Percentiles rank a stretch among this genome's conserved stretches.
These are phyloP conservation scores for Passiflora organensis DNA, from an alignment of 345 rosid genomes.

Conservation along the genomic window DNA sequence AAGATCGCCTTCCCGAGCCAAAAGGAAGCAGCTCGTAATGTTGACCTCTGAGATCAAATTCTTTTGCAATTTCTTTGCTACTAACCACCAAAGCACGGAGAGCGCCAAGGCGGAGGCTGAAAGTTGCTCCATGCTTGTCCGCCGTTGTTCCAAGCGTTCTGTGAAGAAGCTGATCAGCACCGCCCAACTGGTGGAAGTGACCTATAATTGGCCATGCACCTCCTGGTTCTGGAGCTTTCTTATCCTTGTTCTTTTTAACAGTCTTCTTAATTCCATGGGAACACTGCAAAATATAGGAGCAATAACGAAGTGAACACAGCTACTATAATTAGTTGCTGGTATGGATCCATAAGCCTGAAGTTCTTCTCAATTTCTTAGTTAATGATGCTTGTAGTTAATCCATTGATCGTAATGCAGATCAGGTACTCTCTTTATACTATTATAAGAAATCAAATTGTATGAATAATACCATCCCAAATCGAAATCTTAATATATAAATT, in stretches of 20 bases:
- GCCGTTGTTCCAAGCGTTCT: constrained; percentile 2
- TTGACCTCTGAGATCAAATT: constrained; percentile 17
- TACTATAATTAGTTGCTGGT: background rate
- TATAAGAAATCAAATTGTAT: background rate
- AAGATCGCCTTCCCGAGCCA: constrained; percentile 15
- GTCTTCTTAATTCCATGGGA: background rate
- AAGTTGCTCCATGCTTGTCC: constrained; percentile 12
- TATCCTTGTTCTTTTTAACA: background rate
- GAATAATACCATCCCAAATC: background rate
- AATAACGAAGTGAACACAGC: background rate
- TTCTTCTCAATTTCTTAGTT: background rate
- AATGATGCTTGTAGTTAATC: too few relatives aligned
- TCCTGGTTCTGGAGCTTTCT: background rate
- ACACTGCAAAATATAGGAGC: background rate
- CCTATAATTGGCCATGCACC: constrained; percentile 18
- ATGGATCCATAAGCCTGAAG: background rate
- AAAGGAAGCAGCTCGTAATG: constrained; percentile 20
- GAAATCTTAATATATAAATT: background rate
- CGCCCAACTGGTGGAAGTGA: constrained; percentile 11
- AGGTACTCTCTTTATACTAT: background rate
- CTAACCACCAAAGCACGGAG: background rate
- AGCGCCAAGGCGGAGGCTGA: constrained; percentile 11
- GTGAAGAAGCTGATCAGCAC: constrained; percentile 5
- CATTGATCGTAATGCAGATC: background rate
- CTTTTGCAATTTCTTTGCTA: constrained; percentile 5